Conservation (phyloP, 108 stramenopile species). For the Cylindrotheca closterium region DNA sequence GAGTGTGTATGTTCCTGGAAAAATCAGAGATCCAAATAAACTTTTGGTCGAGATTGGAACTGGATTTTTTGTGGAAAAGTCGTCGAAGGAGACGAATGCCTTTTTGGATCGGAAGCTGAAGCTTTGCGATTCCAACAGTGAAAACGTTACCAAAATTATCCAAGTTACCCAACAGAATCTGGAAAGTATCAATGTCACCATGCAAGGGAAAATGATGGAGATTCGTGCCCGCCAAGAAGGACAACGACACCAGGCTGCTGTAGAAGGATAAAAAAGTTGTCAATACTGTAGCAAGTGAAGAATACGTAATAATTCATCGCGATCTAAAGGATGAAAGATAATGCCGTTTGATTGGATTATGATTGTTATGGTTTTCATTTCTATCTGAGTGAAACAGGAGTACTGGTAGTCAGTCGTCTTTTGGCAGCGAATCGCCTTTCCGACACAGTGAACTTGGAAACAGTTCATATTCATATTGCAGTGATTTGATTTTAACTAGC, state of each 20-base stretch:
- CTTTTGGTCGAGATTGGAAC: slow-evolving; percentile 86
- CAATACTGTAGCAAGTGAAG: not conserved
- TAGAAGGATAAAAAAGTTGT: slow-evolving; percentile 12
- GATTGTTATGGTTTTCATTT: too few relatives aligned
- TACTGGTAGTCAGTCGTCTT: too few relatives aligned
- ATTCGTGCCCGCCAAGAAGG: slow-evolving; percentile 84
- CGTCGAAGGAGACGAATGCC: slow-evolving; percentile 52
- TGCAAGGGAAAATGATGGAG: slow-evolving; percentile 89
- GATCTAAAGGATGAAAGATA: too few relatives aligned
- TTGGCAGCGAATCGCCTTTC: too few relatives aligned
- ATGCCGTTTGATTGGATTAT: too few relatives aligned
- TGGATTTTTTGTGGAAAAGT: slow-evolving; percentile 83
- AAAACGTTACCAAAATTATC: slow-evolving; percentile 70
- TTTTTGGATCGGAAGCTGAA: slow-evolving; percentile 76
- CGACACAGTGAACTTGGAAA: too few relatives aligned
- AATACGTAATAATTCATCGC: too few relatives aligned
- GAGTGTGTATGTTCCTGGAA: slow-evolving; percentile 84
- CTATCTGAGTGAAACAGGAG: too few relatives aligned
- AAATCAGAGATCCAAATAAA: slow-evolving; percentile 67
- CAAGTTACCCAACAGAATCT: slow-evolving; percentile 67
- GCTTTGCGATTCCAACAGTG: slow-evolving; percentile 79
- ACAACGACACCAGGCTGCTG: slow-evolving; percentile 11
- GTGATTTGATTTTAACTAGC: too few relatives aligned
- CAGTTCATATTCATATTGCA: too few relatives aligned
- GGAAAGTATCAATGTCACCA: slow-evolving; percentile 62